Conservation (phyloP, 148 eudicot genomes). For the Vaccinium vitisidaea region DNA sequence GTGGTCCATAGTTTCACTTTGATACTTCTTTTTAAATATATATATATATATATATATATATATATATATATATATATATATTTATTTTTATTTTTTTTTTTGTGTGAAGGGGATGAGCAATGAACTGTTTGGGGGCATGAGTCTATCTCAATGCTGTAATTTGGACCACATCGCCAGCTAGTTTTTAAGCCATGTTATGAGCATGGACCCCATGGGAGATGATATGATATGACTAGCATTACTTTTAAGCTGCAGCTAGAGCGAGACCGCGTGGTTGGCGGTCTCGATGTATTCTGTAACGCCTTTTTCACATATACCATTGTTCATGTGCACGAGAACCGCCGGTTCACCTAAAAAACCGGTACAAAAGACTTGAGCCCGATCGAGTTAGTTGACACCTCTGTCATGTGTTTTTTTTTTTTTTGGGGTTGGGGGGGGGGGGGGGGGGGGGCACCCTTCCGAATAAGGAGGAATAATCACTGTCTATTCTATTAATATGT, state of each 20-base stretch:
- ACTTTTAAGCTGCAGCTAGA: not conserved
- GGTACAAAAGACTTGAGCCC: no score
- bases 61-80: no score
- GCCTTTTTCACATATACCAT: not conserved
- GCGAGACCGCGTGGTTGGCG: not conserved
- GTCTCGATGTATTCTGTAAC: not conserved
- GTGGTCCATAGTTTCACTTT: not conserved
- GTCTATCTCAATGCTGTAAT: slow-evolving; percentile 5
- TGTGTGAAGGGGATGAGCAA: not conserved
- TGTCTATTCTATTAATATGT: not conserved
- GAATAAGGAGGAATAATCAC: not conserved
- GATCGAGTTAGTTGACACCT: no score
- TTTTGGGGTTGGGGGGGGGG: no score
- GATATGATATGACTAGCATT: not conserved
- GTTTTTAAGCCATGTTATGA: slow-evolving; percentile 15
- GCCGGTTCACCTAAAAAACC: no score
- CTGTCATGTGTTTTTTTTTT: no score
- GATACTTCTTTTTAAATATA: not conserved
- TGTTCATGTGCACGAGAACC: not conserved
- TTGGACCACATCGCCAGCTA: slow-evolving; percentile 13
- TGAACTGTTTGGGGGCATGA: not conserved
- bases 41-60: no score
- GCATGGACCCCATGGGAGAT: not conserved
- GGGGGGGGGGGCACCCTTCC: not conserved
- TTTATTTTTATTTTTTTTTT: not conserved